Evolutionary conservation across 2,329 filamentous ascomycete species (phyloP).

Genomic region (Pleurostoma richardsiae): DNA sequence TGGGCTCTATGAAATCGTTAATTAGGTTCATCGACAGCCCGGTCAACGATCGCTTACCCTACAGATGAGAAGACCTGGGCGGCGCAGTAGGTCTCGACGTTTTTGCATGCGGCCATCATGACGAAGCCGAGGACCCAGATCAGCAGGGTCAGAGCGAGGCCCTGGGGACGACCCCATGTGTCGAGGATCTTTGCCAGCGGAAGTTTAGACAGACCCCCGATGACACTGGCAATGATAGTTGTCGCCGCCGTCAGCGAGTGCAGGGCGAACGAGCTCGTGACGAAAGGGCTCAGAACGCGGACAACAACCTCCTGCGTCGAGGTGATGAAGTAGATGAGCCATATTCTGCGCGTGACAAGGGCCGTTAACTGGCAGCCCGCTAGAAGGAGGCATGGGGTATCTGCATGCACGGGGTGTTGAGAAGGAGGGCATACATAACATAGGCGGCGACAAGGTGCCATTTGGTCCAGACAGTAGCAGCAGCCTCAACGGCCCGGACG

Average conservation of each 20-base stretch:
- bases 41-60: slow-evolving; percentile 35
- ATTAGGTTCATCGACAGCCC: slow-evolving; percentile 40
- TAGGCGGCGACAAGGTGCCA: not conserved
- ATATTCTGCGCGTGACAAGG: slow-evolving; percentile 10
- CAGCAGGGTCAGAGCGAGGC: slow-evolving; percentile 48
- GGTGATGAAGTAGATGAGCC: slow-evolving; percentile 32
- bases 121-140: slow-evolving; percentile 49
- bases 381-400: not conserved
- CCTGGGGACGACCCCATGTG: slow-evolving; percentile 62
- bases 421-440: not conserved
- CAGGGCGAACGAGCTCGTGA: slow-evolving; percentile 43
- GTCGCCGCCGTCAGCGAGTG: slow-evolving; percentile 52
- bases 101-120: slow-evolving; percentile 61
- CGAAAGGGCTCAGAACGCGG: slow-evolving; percentile 36
- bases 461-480: not conserved
- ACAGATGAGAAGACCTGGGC: slow-evolving; percentile 53
- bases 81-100: slow-evolving; percentile 56
- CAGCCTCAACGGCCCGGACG: not conserved
- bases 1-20: slow-evolving; percentile 16
- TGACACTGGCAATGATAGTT: slow-evolving; percentile 47
- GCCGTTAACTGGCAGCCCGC: not conserved
- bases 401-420: not conserved
- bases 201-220: slow-evolving; percentile 56
- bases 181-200: slow-evolving; percentile 64
- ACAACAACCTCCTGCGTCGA: slow-evolving; percentile 31